Conservation (phyloP, 805 yeast genomes). For the Lipomyces japonicus region DNA sequence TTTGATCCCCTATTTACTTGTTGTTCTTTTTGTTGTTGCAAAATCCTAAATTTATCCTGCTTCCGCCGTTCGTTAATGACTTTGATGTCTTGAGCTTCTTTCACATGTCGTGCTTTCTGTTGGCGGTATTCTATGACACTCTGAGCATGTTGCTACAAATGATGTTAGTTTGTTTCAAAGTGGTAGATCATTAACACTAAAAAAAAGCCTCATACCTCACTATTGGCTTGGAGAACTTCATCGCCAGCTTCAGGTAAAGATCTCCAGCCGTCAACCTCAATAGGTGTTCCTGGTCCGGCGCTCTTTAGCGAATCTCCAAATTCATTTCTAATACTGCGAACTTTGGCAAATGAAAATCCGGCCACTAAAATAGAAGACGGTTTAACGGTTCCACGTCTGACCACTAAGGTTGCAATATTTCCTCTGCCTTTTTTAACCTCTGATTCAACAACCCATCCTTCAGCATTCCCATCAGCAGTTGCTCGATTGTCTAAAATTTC, state of each 20-base stretch:
- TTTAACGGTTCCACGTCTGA: slow-evolving; percentile 71
- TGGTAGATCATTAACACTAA: neutral
- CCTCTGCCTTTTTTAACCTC: slow-evolving; percentile 74
- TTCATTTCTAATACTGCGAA: slow-evolving; percentile 73
- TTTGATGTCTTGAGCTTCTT: slow-evolving; percentile 63
- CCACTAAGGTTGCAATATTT: slow-evolving; percentile 76
- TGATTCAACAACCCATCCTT: slow-evolving; percentile 90
- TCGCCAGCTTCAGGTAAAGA: slow-evolving; percentile 91
- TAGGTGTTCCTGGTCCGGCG: slow-evolving; percentile 87
- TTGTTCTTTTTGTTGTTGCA: slow-evolving; percentile 45
- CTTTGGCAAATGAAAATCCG: slow-evolving; percentile 82
- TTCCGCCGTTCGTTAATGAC: slow-evolving; percentile 64
- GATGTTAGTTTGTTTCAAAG: neutral
- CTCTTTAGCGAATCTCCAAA: slow-evolving; percentile 55
- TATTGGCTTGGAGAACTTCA: slow-evolving; percentile 67
- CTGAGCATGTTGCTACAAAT: slow-evolving; percentile 50
- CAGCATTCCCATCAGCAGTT: slow-evolving; percentile 48
- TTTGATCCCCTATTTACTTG: neutral
- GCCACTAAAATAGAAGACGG: slow-evolving; percentile 75
- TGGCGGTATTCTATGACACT: slow-evolving; percentile 64
- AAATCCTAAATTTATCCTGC: slow-evolving; percentile 48
- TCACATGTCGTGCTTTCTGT: slow-evolving; percentile 49
- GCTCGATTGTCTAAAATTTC: slow-evolving; percentile 79
- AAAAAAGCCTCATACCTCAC: slow-evolving; percentile 45
- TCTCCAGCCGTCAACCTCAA: slow-evolving; percentile 91